Conservation (phyloP, 83 land plant genomes). For the Thuja plicata region DNA sequence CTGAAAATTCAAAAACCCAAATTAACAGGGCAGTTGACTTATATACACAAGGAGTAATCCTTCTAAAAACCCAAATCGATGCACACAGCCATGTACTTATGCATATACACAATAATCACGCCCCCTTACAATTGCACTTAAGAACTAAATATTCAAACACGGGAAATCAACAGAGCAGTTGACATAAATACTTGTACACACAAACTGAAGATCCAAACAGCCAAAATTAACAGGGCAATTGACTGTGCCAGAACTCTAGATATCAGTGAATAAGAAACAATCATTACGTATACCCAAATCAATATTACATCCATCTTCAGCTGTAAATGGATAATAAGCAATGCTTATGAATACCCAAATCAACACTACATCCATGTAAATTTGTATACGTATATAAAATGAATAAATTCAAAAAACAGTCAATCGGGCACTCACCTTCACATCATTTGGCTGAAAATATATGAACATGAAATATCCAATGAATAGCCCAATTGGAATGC, state of each 20-base stretch:
- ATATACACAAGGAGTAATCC: not conserved
- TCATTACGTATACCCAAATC: not conserved
- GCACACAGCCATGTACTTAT: not conserved
- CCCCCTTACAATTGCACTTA: not conserved
- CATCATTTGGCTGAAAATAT: constrained; percentile 54
- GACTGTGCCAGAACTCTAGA: not conserved
- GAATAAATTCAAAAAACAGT: not conserved
- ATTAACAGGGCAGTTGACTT: not conserved
- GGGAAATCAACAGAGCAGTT: not conserved
- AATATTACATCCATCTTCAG: not conserved
- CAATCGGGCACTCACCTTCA: constrained; percentile 40
- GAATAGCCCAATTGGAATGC: constrained; percentile 65
- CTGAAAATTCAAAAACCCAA: not conserved
- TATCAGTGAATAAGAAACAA: not conserved
- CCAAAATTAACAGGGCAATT: not conserved
- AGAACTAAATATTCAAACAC: not conserved
- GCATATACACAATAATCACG: not conserved
- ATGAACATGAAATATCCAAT: constrained; percentile 86
- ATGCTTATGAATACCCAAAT: not conserved
- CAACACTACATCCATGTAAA: not conserved
- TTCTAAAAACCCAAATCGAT: not conserved
- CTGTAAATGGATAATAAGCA: not conserved
- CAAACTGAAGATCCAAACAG: not conserved
- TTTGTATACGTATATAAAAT: not conserved
- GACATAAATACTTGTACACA: too few species aligned